Evolutionary conservation across 192 early-diverging fungal species (phyloP).

Genomic region (Chytriomyces hyalinus): DNA sequence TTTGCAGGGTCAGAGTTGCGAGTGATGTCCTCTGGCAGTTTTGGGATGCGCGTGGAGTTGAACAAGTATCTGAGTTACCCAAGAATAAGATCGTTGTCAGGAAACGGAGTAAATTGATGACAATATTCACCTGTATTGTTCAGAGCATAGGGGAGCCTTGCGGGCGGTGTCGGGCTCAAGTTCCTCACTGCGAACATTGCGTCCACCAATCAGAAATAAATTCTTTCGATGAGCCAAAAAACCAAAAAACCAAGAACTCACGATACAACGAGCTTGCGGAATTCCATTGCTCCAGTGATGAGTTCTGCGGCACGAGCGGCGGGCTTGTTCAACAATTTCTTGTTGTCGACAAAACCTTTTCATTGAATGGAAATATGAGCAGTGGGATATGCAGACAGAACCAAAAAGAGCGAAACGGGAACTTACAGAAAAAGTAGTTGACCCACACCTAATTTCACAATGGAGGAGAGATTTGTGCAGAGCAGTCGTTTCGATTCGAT

Average conservation of each 20-base stretch:
- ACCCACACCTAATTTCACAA: constrained; percentile 50
- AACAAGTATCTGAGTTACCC: constrained; percentile 68
- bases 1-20: constrained; percentile 69
- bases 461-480: not conserved
- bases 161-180: constrained; percentile 83
- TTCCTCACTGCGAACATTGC: constrained; percentile 51
- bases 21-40: constrained; percentile 82
- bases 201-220: not conserved
- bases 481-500: too few relatives aligned
- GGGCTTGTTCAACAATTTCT: constrained; percentile 70
- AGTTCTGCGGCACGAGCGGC: constrained; percentile 87
- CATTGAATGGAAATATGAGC: not conserved
- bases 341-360: constrained; percentile 82
- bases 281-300: constrained; percentile 84
- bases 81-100: not conserved
- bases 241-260: constrained; percentile 34
- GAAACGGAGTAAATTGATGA: too few relatives aligned
- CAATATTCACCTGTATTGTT: constrained; percentile 80
- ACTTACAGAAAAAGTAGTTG: constrained; percentile 85
- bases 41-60: constrained; percentile 91
- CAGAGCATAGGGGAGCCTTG: constrained; percentile 79
- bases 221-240: not conserved
- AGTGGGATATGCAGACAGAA: not conserved
- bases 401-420: not conserved
- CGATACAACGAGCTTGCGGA: constrained; percentile 77